Conservation (phyloP, 2,329 filamentous ascomycete genomes). For the Talaromyces islandicus region DNA sequence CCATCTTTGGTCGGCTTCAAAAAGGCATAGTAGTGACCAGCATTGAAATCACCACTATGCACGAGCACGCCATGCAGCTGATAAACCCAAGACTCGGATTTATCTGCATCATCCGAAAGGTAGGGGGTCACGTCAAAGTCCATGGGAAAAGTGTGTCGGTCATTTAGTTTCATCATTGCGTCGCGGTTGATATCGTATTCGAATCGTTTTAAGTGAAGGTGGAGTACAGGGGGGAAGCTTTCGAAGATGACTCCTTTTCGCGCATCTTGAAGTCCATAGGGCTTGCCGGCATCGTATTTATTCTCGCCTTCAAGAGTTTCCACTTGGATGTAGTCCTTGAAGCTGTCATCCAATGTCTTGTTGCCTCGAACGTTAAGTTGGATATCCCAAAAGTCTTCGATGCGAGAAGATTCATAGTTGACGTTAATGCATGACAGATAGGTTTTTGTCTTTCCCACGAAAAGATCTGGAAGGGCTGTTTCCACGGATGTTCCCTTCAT, state of each 20-base stretch:
- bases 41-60: slow-evolving; percentile 93
- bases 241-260: slow-evolving; percentile 98
- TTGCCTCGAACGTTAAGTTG: slow-evolving; percentile 95
- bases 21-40: slow-evolving; percentile 97
- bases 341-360: slow-evolving; percentile 87
- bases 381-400: slow-evolving; percentile 98
- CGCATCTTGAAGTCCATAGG: slow-evolving; percentile 89
- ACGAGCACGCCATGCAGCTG: slow-evolving; percentile 92
- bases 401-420: slow-evolving; percentile 88
- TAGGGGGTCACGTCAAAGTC: slow-evolving; percentile 67
- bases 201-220: slow-evolving; percentile 93
- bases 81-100: slow-evolving; percentile 83
- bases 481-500: slow-evolving; percentile 97
- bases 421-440: slow-evolving; percentile 99
- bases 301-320: slow-evolving; percentile 98
- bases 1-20: slow-evolving; percentile 90
- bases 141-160: slow-evolving; percentile 44
- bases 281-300: slow-evolving; percentile 89
- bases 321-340: slow-evolving; percentile 92
- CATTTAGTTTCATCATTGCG: slow-evolving; percentile 92
- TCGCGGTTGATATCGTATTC: slow-evolving; percentile 96
- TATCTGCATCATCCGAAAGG: slow-evolving; percentile 78
- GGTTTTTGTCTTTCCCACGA: slow-evolving; percentile 96
- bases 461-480: slow-evolving; percentile 81
- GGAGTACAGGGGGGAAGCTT: slow-evolving; percentile 86